phyloP scores from a whole-genome alignment of 106 monocot species.

The Acorus gramineus region DNA sequence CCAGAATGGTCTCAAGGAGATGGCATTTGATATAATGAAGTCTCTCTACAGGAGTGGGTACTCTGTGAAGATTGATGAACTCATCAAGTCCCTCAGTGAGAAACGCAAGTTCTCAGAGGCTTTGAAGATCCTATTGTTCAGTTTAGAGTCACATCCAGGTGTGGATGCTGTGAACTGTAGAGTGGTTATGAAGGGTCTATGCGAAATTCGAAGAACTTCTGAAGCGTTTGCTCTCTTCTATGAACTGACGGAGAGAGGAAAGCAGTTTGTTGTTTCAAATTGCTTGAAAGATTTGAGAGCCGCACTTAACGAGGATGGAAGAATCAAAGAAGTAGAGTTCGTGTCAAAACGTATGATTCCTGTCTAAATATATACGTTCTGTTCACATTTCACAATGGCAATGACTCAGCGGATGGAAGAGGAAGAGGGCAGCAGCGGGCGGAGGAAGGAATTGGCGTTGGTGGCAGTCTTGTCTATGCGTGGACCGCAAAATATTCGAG shows the following conservation, averaged over 20 bases:
- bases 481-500: no score
- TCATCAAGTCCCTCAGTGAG: constrained; percentile 35
- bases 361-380: background rate
- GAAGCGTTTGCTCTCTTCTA: constrained; percentile 76
- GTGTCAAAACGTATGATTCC: constrained; percentile 38
- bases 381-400: no score
- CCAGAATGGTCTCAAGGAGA: constrained; percentile 22
- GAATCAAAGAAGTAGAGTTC: constrained; percentile 55
- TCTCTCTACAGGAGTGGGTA: constrained; percentile 65
- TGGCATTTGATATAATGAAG: constrained; percentile 39
- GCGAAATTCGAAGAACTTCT: constrained; percentile 26
- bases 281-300: constrained; percentile 33
- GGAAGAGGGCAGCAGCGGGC: no score
- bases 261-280: constrained; percentile 8
- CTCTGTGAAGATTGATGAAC: constrained; percentile 61
- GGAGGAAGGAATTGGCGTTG: no score
- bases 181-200: constrained; percentile 43
- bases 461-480: no score
- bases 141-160: constrained; percentile 40
- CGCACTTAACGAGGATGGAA: constrained; percentile 42
- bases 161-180: constrained; percentile 16
- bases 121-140: constrained; percentile 45
- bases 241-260: constrained; percentile 37
- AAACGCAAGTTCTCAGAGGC: constrained; percentile 54
- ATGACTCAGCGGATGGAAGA: no score